Conservation (phyloP, 129 eudicot genomes). For the Logfia minima region DNA sequence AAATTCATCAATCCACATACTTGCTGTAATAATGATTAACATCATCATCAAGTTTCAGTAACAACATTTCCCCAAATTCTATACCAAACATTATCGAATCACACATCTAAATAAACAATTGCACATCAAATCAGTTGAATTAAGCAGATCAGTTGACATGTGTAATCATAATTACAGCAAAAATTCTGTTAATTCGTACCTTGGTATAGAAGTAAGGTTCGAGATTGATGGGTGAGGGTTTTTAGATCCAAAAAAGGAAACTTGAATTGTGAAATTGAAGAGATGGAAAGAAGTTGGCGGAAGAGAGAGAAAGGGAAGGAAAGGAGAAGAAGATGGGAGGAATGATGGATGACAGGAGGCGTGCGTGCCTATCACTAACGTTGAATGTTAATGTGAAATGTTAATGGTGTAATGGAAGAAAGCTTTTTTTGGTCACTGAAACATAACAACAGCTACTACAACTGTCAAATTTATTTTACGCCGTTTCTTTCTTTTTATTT, state of each 20-base stretch:
- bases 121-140: slow-evolving; percentile 22
- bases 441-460: slow-evolving; percentile 35
- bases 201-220: slow-evolving; percentile 11
- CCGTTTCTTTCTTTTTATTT: too few relatives aligned
- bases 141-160: slow-evolving; percentile 28
- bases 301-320: slow-evolving; percentile 17
- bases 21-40: background rate
- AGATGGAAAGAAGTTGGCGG: slow-evolving; percentile 22
- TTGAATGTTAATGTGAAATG: slow-evolving; percentile 16
- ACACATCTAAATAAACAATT: slow-evolving; percentile 15
- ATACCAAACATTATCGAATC: slow-evolving; percentile 15
- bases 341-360: slow-evolving; percentile 73
- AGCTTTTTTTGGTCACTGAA: background rate
- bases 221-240: background rate
- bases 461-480: slow-evolving; percentile 28
- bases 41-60: background rate
- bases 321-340: slow-evolving; percentile 53
- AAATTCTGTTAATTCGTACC: slow-evolving; percentile 10
- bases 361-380: slow-evolving; percentile 90
- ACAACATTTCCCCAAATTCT: slow-evolving; percentile 17
- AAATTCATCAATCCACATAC: background rate
- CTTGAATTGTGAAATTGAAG: slow-evolving; percentile 4
- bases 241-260: slow-evolving; percentile 20
- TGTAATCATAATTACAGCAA: background rate
- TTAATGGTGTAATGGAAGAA: background rate